Base-by-base conservation (phyloP, 2,329 filamentous ascomycete species). In the Kalmusia sp. region DNA sequence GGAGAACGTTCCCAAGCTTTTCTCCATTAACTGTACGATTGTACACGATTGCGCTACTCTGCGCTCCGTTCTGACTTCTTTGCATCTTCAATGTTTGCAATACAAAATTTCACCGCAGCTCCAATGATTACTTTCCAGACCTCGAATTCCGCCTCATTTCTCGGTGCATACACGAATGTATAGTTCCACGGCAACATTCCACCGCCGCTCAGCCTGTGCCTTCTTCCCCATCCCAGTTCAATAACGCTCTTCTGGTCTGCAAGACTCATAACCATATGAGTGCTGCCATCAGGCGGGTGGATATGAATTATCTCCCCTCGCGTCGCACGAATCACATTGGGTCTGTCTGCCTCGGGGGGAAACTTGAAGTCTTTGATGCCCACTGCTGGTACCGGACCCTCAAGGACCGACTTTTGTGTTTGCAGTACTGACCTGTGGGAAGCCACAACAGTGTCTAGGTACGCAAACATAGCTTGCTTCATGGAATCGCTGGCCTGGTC, bases 41-140 rank as follows among this genome's bases (percentile, higher is more conserved):
- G n/a, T n/a, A n/a, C n/a, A n/a, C n/a, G n/a, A n/a, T n/a, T n/a
- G n/a, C n/a, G n/a, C n/a, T n/a, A n/a, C n/a, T n/a, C n/a, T n/a
- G n/a, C n/a, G n/a, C n/a, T n/a, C n/a, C n/a, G n/a, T n/a, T n/a
- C n/a, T n/a, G n/a, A n/a, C 15, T 28, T 52, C 8, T 61, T 41
- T 7, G 65, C 31, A 12, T 63, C 56, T 59, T 48, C 58, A 21
- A 71, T 73, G 19, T 70, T 68, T 14, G 82, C 80, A 76, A 82
- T 90, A 83, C 87, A 92, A 33, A 49, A 41, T 1, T 34, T 19
- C 6, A 87, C 84, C 2, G 87, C 89, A 2, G 90, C 89, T 63
- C 87, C 84, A 43, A 95, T 85, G 61, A 96, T 91, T 60, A 81
- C 79, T 69, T 84, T 82, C 5, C 92, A 82, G 38, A 86, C 81